phyloP scores from a whole-genome alignment of 768 basidiomycete genomes.

The Rhodotorula diobovata region DNA sequence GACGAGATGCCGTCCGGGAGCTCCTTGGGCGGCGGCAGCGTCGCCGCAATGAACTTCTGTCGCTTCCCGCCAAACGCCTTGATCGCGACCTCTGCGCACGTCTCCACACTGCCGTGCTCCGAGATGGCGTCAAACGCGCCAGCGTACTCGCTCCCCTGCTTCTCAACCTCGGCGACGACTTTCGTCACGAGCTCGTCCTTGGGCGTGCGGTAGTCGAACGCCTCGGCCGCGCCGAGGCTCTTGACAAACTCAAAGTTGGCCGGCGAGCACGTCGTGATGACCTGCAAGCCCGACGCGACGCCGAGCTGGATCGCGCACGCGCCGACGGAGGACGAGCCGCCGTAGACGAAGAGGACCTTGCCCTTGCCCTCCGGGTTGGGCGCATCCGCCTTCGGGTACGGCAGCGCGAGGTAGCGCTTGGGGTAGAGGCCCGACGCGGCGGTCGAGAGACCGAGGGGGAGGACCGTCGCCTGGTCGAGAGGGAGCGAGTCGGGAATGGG shows the following conservation, averaged over 20 bases:
- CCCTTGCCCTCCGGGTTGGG: slow-evolving; percentile 4
- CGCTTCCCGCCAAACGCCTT: slow-evolving; percentile 13
- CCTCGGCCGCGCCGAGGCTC: slow-evolving; percentile 34
- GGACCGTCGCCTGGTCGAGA: slow-evolving; percentile 54
- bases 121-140: slow-evolving; percentile 40
- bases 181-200: slow-evolving; percentile 25
- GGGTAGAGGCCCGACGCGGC: slow-evolving; percentile 56
- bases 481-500: slow-evolving; percentile 54
- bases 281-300: slow-evolving; percentile 34
- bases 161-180: slow-evolving; percentile 24
- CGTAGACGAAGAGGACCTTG: slow-evolving; percentile 37
- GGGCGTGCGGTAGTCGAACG: slow-evolving; percentile 37
- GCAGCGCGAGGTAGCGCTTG: slow-evolving; percentile 20
- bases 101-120: slow-evolving; percentile 30
- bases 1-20: slow-evolving; percentile 26
- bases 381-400: slow-evolving; percentile 14
- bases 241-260: slow-evolving; percentile 44
- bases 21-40: slow-evolving; percentile 19
- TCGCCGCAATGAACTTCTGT: slow-evolving; percentile 18
- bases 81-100: slow-evolving; percentile 12
- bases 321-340: slow-evolving; percentile 37
- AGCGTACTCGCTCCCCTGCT: slow-evolving; percentile 27
- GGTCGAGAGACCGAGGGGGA: slow-evolving; percentile 55
- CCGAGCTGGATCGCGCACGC: slow-evolving; percentile 39
- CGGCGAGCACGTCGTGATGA: slow-evolving; percentile 40